Evolutionary conservation across 805 yeast species (phyloP), one percentile per base, ranked within the genome.

Genomic region (Millerozyma miso): DNA sequence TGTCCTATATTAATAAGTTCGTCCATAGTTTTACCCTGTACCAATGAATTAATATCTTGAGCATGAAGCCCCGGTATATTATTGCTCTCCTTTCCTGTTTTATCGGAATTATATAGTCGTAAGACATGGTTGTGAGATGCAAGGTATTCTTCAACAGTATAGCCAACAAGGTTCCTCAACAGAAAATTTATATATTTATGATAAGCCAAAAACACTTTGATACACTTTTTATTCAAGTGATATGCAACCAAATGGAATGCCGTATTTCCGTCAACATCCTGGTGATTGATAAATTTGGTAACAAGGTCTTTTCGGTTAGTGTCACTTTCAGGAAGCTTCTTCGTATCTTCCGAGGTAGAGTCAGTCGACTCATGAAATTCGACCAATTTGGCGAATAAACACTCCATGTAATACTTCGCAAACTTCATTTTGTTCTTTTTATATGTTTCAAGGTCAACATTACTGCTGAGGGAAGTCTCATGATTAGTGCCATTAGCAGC

Each of bases 181-280:
- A 58, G 65, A 45, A 66, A 74, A 60, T 73, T 80, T 48, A 71
- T 74, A 52, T 71, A 67, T 20, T 95, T 96, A 35, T 97, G 97
- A 44, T 88, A 84, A 48, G 85, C 91, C 35, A 93, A 65, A 41
- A 93, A 73, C 45, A 88, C 88, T 47, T 85, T 88, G 18, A 87
- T 89, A 42, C 93, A 78, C 39, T 86, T 81, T 42, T 75, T 64
- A 38, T 84, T 78, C 17, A 96, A 93, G 17, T 76, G 66, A 33
- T 80, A 71, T 17, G 97, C 93, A 0, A 95, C 95, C 43, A 93
- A 86, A 58, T 90, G 95, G 46, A 93, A 71, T 38, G 97, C 90
- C 0, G 99, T 93, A 59, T 93, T 97, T 19, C 99, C 99, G 55
- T 90, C 90, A 42, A 80, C 71, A 65, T 93, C 99, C 49, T 84